Base-by-base conservation (phyloP, 2,329 filamentous ascomycete genomes). In the Iodosphaeria phyllophila region DNA sequence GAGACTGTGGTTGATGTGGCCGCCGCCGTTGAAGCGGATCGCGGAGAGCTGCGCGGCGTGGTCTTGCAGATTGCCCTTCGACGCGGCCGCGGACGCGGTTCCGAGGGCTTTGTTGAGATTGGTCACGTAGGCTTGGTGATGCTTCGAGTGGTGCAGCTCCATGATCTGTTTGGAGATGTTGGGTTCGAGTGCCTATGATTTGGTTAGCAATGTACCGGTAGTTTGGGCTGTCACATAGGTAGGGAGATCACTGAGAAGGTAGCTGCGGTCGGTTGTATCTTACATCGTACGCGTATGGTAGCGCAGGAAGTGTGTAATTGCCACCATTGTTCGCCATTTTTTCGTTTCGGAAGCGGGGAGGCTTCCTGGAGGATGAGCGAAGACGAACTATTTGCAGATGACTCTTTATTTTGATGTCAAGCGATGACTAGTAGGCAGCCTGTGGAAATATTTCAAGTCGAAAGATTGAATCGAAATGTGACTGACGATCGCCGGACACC, bases 1-100 rank as follows among this genome's bases (percentile, higher is more conserved):
- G 18, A 92, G 68, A 1, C 70, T 73, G 59, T 92, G 84, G 57
- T 93, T 93, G 52, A 91, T 74, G 58, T 92, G 83, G 5, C 84
- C 84, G 21, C 84, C 84, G 24, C 76, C 83, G 47, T 92, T 80
- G 64, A 92, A 92, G 41, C 75, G 77, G 54, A 92, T 71, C 32
- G 65, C 65, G 11, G 64, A 53, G 28, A 82, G 64, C 36, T 80
- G 72, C 4, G 59, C 52, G 4, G 65, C 54, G 27, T 78, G 60
- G 35, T 80, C 66, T 34, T 58, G 56, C 20, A 59, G 51, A 13
- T 73, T 63, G 23, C 58, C 50, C 29, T 58, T 55, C 6, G 56
- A 44, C 3, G 63, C 52, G 10, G 73, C 69, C 4, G 58, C 48
- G 25, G 58, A 52, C 33, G 77, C 72, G 9, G 63, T 58, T 39